These are phyloP conservation scores for Penicillium hordei DNA, from an alignment of 2,329 filamentous ascomycete species.

Conservation along the genomic window DNA sequence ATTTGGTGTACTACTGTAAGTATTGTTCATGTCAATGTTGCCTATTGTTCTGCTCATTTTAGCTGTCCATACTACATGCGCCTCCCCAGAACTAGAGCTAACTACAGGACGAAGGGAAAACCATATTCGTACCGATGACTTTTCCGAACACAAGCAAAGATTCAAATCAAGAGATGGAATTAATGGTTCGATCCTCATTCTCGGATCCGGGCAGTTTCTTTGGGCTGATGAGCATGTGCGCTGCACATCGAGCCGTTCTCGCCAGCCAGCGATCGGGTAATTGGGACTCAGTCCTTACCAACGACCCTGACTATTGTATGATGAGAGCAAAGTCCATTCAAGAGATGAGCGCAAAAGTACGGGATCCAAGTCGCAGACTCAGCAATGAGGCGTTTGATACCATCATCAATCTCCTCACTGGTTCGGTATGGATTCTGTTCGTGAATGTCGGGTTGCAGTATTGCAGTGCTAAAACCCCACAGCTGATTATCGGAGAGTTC, in stretches of 20 bases:
- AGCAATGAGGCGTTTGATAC: conserved; percentile 40
- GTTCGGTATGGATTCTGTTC: conserved; percentile 31
- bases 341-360: conserved; percentile 36
- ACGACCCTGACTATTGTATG: conserved; percentile 40
- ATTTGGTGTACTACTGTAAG: conserved; percentile 39
- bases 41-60: neutral
- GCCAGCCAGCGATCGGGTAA: conserved; percentile 27
- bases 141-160: conserved; percentile 37
- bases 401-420: conserved; percentile 39
- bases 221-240: conserved; percentile 41
- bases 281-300: conserved; percentile 21
- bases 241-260: conserved; percentile 41
- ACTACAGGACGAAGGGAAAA: conserved; percentile 29
- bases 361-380: conserved; percentile 28
- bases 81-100: conserved; percentile 10
- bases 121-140: conserved; percentile 41
- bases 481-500: conserved; percentile 41
- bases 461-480: conserved; percentile 10
- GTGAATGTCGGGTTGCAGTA: neutral
- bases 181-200: conserved; percentile 36
- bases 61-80: neutral
- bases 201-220: conserved; percentile 41
- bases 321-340: conserved; percentile 40
- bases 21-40: neutral
- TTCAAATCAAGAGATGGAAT: conserved; percentile 24